Conservation (phyloP, 352 stramenopile genomes). For the Pythium apleroticum region DNA sequence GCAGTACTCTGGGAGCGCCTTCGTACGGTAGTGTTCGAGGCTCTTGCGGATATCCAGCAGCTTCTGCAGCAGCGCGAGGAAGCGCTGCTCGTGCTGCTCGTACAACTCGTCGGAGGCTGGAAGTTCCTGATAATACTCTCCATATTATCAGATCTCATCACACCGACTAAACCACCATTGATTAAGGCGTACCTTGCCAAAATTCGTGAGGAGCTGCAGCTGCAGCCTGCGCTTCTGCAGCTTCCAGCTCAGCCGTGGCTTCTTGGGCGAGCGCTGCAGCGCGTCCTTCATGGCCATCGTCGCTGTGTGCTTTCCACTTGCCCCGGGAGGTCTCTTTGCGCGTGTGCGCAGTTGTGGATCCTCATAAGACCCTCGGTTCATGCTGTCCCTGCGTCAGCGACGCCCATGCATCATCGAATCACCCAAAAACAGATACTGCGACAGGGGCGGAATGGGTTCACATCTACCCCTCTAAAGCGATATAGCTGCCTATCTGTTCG, state of each 20-base stretch:
- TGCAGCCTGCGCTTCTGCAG: constrained; percentile 64
- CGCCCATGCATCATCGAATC: not conserved
- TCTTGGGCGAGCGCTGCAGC: constrained; percentile 34
- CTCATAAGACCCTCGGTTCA: constrained; percentile 9
- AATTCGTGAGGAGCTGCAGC: constrained; percentile 49
- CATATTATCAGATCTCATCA: not conserved
- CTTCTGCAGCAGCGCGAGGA: constrained; percentile 64
- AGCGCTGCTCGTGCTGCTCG: constrained; percentile 69
- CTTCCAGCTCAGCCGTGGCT: constrained; percentile 50
- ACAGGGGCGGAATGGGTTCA: constrained; percentile 7
- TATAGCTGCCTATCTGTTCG: constrained; percentile 14
- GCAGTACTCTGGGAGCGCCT: constrained; percentile 61
- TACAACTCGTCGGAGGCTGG: constrained; percentile 60
- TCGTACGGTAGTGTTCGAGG: constrained; percentile 63
- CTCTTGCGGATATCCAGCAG: constrained; percentile 73
- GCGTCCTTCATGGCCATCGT: constrained; percentile 25
- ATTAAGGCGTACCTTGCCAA: constrained; percentile 45
- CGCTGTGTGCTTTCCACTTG: constrained; percentile 3
- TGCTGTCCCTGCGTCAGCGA: not conserved
- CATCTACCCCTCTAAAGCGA: not conserved
- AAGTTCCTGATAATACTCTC: constrained; percentile 34
- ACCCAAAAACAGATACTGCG: constrained; percentile 15
- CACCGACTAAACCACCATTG: not conserved
- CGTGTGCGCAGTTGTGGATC: not conserved
- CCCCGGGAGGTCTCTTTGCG: not conserved